Evolutionary conservation across 1,284 basidiomycete species (phyloP).

Genomic region (Mrakiaceae sp.): DNA sequence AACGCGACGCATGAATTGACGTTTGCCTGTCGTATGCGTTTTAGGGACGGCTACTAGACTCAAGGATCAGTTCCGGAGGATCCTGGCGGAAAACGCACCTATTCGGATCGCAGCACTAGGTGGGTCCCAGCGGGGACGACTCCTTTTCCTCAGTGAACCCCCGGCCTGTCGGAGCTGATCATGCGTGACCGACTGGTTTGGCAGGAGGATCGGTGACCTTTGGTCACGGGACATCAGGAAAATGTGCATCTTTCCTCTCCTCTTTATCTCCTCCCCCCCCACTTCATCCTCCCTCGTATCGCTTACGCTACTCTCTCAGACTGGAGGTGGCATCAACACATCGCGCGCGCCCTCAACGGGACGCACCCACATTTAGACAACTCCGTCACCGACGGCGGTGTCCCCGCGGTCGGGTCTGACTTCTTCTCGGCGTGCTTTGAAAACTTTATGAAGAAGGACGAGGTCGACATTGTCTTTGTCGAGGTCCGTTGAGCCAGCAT

Average conservation of each 20-base stretch:
- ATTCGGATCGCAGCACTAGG: too few relatives aligned
- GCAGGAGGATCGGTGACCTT: neutral
- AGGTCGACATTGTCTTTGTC: conserved; percentile 3
- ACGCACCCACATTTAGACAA: neutral
- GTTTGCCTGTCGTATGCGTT: neutral
- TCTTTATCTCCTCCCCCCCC: too few relatives aligned
- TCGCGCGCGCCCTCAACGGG: neutral
- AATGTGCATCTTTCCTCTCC: neutral
- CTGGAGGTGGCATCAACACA: neutral
- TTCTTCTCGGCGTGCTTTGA: neutral
- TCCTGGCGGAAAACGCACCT: too few relatives aligned
- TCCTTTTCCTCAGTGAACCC: too few relatives aligned
- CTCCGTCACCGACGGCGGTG: neutral
- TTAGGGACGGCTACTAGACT: neutral
- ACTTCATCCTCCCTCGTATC: too few relatives aligned
- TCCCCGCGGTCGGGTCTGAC: neutral
- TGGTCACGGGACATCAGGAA: neutral
- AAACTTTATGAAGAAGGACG: neutral
- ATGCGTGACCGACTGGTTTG: neutral
- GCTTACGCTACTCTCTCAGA: neutral
- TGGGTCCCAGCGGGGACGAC: too few relatives aligned
- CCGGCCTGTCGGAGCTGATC: too few relatives aligned
- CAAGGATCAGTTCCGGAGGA: too few relatives aligned
- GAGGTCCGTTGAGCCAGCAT: neutral
- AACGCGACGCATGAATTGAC: neutral